Percentiles rank a stretch among this genome's conserved stretches.
These are phyloP conservation scores for Malus sieversii DNA, from an alignment of 306 rosid species.

Conservation along the genomic window DNA sequence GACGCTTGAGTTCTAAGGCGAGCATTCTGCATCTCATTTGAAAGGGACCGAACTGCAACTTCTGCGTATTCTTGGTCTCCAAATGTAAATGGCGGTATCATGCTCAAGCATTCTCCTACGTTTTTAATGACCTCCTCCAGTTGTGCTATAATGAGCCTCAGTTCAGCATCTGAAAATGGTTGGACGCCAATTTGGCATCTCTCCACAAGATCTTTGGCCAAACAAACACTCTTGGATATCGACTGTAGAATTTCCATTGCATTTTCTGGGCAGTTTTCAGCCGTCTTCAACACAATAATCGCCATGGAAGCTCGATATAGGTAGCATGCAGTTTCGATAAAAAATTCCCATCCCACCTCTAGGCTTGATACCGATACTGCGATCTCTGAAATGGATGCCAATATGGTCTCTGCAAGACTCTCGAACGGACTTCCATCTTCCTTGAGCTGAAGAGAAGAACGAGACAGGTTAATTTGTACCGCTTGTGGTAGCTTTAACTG, in stretches of 20 bases:
- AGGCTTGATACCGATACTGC: slow-evolving; percentile 10
- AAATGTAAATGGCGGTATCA: slow-evolving; percentile 25
- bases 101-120: slow-evolving; percentile 31
- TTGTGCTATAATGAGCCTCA: slow-evolving; percentile 6
- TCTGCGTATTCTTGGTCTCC: slow-evolving; percentile 29
- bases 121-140: slow-evolving; percentile 26
- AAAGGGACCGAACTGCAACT: slow-evolving; percentile 25
- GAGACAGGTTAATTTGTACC: neutral
- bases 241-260: slow-evolving; percentile 25
- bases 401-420: slow-evolving; percentile 18
- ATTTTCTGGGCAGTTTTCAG: slow-evolving; percentile 18
- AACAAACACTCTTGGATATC: slow-evolving; percentile 21
- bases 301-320: slow-evolving; percentile 35
- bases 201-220: slow-evolving; percentile 29
- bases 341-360: slow-evolving; percentile 17
- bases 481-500: neutral
- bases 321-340: slow-evolving; percentile 34
- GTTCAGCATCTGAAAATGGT: slow-evolving; percentile 6
- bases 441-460: slow-evolving; percentile 14
- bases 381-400: slow-evolving; percentile 34
- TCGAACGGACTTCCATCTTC: slow-evolving; percentile 9
- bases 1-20: slow-evolving; percentile 2
- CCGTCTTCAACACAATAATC: slow-evolving; percentile 24
- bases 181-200: slow-evolving; percentile 18
- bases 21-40: slow-evolving; percentile 33